phyloP scores from a whole-genome alignment of 1,284 basidiomycete genomes.

The Xerocomus minutiporus region DNA sequence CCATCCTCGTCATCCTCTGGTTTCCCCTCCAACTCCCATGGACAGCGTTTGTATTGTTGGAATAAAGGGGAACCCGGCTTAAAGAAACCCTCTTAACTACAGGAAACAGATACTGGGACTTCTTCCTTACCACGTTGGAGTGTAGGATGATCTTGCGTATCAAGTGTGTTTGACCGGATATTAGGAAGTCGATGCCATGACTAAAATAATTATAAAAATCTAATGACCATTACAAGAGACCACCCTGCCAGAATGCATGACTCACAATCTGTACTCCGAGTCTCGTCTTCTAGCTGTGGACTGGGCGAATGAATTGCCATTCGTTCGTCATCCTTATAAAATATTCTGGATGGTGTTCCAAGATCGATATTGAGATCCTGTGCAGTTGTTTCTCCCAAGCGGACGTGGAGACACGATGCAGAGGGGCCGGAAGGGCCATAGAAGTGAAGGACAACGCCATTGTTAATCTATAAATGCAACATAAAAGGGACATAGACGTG shows the following conservation, averaged over 20 bases:
- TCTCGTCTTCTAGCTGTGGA: slow-evolving; percentile 38
- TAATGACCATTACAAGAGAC: slow-evolving; percentile 28
- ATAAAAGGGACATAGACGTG: background rate
- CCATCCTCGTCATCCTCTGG: slow-evolving; percentile 77
- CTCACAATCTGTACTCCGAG: slow-evolving; percentile 43
- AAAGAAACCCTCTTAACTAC: slow-evolving; percentile 1
- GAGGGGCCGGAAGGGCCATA: slow-evolving; percentile 46
- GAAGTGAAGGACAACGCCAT: slow-evolving; percentile 68
- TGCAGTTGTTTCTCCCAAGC: slow-evolving; percentile 75
- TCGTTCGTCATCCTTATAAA: slow-evolving; percentile 84
- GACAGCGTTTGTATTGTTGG: slow-evolving; percentile 84
- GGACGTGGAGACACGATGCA: slow-evolving; percentile 49
- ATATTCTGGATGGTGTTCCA: slow-evolving; percentile 71
- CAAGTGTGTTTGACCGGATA: slow-evolving; percentile 64
- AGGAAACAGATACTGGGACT: background rate
- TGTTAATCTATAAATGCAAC: slow-evolving; percentile 51
- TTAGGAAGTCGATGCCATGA: slow-evolving; percentile 79
- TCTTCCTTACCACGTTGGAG: slow-evolving; percentile 72
- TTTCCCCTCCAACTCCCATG: slow-evolving; percentile 74
- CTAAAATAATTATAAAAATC: slow-evolving; percentile 94
- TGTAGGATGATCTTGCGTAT: slow-evolving; percentile 85
- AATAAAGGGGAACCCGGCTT: slow-evolving; percentile 85
- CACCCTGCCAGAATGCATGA: slow-evolving; percentile 3
- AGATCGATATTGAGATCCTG: slow-evolving; percentile 78
- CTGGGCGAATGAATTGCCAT: slow-evolving; percentile 72